A percentile compares a stretch with the other conserved stretches of the same genome.
These are phyloP conservation scores for Paecilomyces niveus DNA, from an alignment of 2,329 filamentous ascomycete species.

Conservation along the genomic window DNA sequence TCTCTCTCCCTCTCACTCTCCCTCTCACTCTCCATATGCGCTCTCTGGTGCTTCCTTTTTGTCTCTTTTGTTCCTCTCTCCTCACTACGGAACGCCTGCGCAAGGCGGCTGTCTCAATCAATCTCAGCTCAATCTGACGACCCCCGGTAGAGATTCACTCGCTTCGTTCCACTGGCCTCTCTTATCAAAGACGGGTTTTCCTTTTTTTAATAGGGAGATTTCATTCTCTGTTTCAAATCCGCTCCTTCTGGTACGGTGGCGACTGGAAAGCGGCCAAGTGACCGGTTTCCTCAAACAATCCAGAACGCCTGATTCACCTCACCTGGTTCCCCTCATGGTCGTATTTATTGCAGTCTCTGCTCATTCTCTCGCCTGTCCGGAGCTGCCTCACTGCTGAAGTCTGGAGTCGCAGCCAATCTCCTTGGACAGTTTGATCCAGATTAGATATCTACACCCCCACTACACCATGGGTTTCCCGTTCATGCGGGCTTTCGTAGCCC, in stretches of 20 bases:
- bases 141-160: background rate
- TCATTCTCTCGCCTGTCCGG: background rate
- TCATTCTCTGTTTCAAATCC: background rate
- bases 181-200: background rate
- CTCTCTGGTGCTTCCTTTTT: too few relatives aligned
- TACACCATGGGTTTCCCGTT: conserved; percentile 30
- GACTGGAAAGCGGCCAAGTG: background rate
- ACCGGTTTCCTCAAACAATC: too few relatives aligned
- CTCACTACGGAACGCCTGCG: too few relatives aligned
- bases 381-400: background rate
- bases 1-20: background rate
- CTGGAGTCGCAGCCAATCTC: conserved; percentile 6
- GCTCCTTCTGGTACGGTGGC: background rate
- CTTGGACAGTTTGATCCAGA: conserved; percentile 1
- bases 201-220: background rate
- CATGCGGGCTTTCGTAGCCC: conserved; percentile 32
- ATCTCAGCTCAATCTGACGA: background rate
- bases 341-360: background rate
- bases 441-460: background rate
- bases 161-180: background rate
- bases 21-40: background rate
- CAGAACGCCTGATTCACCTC: too few relatives aligned
- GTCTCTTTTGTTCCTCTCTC: too few relatives aligned
- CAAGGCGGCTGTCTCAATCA: too few relatives aligned
- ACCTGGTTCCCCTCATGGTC: conserved; percentile 2